These are phyloP conservation scores for Dactylorhiza incarnata DNA, from an alignment of 106 monocot genomes.

Conservation along the genomic window DNA sequence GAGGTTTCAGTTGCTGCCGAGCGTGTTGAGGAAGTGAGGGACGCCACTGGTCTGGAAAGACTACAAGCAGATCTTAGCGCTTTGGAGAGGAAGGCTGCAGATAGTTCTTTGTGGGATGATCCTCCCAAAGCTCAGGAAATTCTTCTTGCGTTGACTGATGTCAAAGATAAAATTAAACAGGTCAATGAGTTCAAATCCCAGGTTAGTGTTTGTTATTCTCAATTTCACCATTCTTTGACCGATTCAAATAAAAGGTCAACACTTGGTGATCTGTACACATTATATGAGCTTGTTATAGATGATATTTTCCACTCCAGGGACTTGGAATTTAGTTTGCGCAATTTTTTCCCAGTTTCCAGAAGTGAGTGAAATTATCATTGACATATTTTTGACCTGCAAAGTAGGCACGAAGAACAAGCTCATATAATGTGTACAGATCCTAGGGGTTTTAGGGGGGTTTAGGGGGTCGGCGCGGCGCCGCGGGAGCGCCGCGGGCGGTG, in stretches of 20 bases:
- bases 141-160: constrained; percentile 75
- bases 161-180: constrained; percentile 82
- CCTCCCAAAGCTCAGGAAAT: constrained; percentile 71
- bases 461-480: too few relatives aligned
- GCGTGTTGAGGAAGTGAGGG: constrained; percentile 73
- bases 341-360: too few relatives aligned
- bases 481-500: too few relatives aligned
- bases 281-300: not conserved
- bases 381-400: too few relatives aligned
- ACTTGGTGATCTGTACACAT: not conserved
- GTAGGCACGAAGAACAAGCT: too few relatives aligned
- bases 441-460: too few relatives aligned
- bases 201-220: constrained; percentile 27
- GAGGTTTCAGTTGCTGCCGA: constrained; percentile 59
- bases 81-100: constrained; percentile 79
- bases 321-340: not conserved
- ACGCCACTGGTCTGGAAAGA: constrained; percentile 60
- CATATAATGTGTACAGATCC: too few relatives aligned
- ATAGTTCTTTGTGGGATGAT: constrained; percentile 92
- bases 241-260: not conserved
- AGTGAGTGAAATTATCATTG: too few relatives aligned
- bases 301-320: not conserved
- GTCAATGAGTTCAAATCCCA: constrained; percentile 78
- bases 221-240: not conserved
- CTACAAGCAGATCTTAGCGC: constrained; percentile 58